Conservation (phyloP, 2,329 filamentous ascomycete genomes). For the Lasiodiplodia citricola region DNA sequence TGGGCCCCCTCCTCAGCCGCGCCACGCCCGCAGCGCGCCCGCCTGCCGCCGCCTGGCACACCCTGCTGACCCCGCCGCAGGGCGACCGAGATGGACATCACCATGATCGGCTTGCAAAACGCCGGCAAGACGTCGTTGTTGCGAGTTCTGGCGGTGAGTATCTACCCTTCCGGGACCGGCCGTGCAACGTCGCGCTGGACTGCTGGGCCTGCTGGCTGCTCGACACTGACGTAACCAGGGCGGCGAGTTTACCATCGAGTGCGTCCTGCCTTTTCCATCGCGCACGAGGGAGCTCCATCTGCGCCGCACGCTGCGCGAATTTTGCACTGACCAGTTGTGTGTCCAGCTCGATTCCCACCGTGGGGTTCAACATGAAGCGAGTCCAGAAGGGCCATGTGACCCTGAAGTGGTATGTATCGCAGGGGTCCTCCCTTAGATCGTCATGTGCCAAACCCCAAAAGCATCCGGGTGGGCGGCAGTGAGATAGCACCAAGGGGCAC, state of each 20-base stretch:
- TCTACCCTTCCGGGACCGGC: slow-evolving; percentile 40
- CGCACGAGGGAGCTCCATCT: slow-evolving; percentile 28
- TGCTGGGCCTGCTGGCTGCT: slow-evolving; percentile 6
- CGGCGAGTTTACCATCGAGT: slow-evolving; percentile 98
- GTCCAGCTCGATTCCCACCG: slow-evolving; percentile 90
- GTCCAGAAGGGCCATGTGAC: slow-evolving; percentile 98
- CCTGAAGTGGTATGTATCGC: slow-evolving; percentile 76
- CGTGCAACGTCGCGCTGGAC: slow-evolving; percentile 35
- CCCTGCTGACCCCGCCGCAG: slow-evolving; percentile 54
- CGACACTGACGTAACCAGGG: slow-evolving; percentile 63
- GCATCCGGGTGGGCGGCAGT: slow-evolving; percentile 2
- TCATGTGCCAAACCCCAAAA: slow-evolving; percentile 24
- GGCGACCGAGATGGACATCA: slow-evolving; percentile 99
- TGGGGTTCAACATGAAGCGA: slow-evolving; percentile 99
- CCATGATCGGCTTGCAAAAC: slow-evolving; percentile 97
- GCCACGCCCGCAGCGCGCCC: not conserved
- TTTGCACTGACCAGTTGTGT: slow-evolving; percentile 24
- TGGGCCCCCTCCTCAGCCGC: slow-evolving; percentile 8
- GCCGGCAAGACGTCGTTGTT: slow-evolving; percentile 96
- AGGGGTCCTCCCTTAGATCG: slow-evolving; percentile 30
- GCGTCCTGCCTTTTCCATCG: slow-evolving; percentile 55
- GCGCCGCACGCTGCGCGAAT: slow-evolving; percentile 10
- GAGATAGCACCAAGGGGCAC: slow-evolving; percentile 1
- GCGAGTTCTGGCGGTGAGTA: slow-evolving; percentile 89
- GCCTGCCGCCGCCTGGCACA: not conserved